Evolutionary conservation across 257 asterid species (phyloP).

Genomic region (Linaria vulgaris): DNA sequence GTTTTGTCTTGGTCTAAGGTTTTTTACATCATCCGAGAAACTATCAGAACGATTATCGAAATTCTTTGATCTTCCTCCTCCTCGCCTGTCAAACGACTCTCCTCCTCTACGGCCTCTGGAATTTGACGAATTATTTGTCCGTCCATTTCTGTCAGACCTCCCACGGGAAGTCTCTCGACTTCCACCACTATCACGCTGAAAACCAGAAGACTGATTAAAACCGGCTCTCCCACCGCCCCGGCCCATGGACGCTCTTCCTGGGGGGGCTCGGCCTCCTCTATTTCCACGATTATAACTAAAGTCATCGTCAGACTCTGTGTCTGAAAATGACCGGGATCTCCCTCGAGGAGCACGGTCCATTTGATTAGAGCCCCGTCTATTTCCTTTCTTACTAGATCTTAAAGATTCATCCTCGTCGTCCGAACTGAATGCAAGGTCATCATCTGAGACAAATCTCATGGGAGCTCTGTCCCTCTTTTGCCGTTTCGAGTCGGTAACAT

Average conservation of each 20-base stretch:
- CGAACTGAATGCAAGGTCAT: conserved; percentile 48
- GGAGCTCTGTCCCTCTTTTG: conserved; percentile 41
- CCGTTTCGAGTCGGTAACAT: conserved; percentile 47
- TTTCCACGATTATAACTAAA: conserved; percentile 34
- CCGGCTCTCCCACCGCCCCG: conserved; percentile 32
- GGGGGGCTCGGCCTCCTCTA: conserved; percentile 27
- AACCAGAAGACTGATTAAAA: conserved; percentile 40
- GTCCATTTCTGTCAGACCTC: conserved; percentile 22
- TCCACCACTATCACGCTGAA: conserved; percentile 37
- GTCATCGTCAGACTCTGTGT: conserved; percentile 45
- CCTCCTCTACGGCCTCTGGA: conserved; percentile 35
- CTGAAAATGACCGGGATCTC: conserved; percentile 30
- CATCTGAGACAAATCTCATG: conserved; percentile 54
- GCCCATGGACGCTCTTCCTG: conserved; percentile 25
- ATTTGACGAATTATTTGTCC: conserved; percentile 22
- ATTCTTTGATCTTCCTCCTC: conserved; percentile 41
- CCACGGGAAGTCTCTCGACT: conserved; percentile 33
- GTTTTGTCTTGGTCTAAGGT: conserved; percentile 59
- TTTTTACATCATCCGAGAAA: conserved; percentile 49
- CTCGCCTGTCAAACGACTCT: conserved; percentile 45
- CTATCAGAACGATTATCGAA: conserved; percentile 37
- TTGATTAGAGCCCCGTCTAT: conserved; percentile 35
- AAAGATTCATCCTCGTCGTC: conserved; percentile 46
- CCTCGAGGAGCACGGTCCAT: conserved; percentile 35
- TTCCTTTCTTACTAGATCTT: conserved; percentile 40